A percentile compares a stretch with the other conserved stretches of the same genome.
Evolutionary conservation across 805 yeast genomes (phyloP).

Genomic region (Cyberlindnera subsufficiens): DNA sequence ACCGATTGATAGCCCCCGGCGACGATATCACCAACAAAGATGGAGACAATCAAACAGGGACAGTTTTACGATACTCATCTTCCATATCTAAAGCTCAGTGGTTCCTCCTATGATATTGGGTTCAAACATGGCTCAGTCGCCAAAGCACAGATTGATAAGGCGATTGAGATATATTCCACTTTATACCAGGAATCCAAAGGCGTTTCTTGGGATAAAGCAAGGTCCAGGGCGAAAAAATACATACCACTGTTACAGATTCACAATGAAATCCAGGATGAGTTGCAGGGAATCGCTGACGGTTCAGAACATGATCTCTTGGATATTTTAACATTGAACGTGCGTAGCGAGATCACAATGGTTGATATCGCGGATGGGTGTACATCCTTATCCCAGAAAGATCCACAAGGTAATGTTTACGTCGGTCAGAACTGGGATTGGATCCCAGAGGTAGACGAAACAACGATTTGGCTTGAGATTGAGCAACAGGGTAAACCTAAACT

Average conservation of each 20-base stretch:
- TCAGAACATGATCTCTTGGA: conserved; percentile 27
- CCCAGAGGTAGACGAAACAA: conserved; percentile 17
- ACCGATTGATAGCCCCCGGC: not conserved
- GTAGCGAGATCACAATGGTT: conserved; percentile 33
- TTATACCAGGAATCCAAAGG: conserved; percentile 21
- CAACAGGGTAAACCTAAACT: conserved; percentile 20
- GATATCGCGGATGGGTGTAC: conserved; percentile 35
- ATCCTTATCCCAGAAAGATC: conserved; percentile 24
- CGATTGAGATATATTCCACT: conserved; percentile 25
- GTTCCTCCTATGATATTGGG: conserved; percentile 28
- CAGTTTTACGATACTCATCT: conserved; percentile 23
- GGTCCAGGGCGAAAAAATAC: conserved; percentile 23
- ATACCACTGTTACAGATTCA: conserved; percentile 22
- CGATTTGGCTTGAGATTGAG: conserved; percentile 22
- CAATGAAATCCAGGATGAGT: conserved; percentile 29
- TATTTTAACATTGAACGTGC: conserved; percentile 31
- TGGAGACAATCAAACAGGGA: conserved; percentile 13
- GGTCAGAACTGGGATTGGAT: conserved; percentile 42
- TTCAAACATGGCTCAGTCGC: conserved; percentile 30
- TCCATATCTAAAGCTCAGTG: conserved; percentile 20
- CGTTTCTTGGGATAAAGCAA: conserved; percentile 27
- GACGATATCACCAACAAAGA: not conserved
- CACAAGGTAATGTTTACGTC: conserved; percentile 19
- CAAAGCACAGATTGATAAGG: conserved; percentile 22
- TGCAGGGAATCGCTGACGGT: conserved; percentile 34